These are phyloP conservation scores for Ormosia emarginata DNA, from an alignment of 306 rosid genomes.

Conservation along the genomic window DNA sequence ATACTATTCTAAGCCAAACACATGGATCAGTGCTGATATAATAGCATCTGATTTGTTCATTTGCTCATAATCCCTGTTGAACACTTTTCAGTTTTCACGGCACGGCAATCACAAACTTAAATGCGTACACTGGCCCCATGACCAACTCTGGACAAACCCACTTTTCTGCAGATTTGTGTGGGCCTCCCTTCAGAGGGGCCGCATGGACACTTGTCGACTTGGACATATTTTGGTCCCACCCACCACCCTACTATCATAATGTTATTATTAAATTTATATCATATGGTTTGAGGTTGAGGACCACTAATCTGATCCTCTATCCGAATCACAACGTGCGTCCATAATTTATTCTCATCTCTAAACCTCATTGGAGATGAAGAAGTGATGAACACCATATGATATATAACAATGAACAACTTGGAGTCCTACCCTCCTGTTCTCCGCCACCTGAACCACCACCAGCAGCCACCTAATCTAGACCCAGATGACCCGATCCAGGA, in stretches of 20 bases:
- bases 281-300: background rate
- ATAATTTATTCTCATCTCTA: background rate
- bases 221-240: background rate
- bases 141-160: background rate
- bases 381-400: background rate
- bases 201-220: slow-evolving; percentile 4
- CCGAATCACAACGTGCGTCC: background rate
- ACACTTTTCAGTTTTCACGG: background rate
- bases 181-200: background rate
- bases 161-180: slow-evolving; percentile 7
- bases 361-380: background rate
- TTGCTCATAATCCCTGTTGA: background rate
- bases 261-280: background rate
- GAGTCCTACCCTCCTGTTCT: slow-evolving; percentile 57
- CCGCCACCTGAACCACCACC: background rate
- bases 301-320: background rate
- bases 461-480: background rate
- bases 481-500: background rate
- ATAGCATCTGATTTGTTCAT: slow-evolving; percentile 1
- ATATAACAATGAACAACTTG: background rate
- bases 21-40: background rate
- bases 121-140: background rate
- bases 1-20: background rate
- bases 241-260: background rate
- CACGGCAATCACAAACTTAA: background rate